These are phyloP conservation scores for Triticum urartu DNA, from an alignment of 176 grass and related monocot genomes.

Conservation along the genomic window DNA sequence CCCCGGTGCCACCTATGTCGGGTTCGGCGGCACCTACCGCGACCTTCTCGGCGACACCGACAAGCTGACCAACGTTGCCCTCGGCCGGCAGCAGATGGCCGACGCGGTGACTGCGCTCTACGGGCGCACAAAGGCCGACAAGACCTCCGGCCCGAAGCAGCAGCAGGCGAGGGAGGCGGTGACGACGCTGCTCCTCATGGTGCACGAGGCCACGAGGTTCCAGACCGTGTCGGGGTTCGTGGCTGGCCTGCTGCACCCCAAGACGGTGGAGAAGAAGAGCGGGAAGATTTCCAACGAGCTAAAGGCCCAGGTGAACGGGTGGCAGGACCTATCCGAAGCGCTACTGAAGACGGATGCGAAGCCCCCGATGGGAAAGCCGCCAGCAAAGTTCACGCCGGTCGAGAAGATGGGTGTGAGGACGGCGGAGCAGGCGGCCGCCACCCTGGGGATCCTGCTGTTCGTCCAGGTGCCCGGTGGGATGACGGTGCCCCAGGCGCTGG, in stretches of 20 bases:
- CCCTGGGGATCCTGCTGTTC: constrained; percentile 20
- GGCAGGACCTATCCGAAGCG: constrained; percentile 6
- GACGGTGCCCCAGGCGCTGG: not conserved
- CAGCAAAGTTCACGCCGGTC: not conserved
- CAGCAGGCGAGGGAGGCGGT: not conserved
- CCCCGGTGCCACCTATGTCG: not conserved
- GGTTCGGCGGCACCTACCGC: not conserved
- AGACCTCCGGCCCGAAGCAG: not conserved
- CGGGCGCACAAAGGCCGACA: not conserved
- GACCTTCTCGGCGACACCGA: not conserved
- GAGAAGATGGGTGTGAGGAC: not conserved
- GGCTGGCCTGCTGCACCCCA: not conserved
- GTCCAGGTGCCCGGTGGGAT: not conserved
- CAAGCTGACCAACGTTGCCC: not conserved
- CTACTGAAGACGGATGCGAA: not conserved
- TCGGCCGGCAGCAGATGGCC: not conserved
- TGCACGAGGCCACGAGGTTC: not conserved
- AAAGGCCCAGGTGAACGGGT: constrained; percentile 21
- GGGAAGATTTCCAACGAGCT: not conserved
- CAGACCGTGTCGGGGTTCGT: not conserved
- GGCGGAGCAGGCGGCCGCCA: not conserved
- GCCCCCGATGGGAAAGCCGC: not conserved
- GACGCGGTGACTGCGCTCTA: not conserved
- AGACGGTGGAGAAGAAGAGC: not conserved
- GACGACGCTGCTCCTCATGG: not conserved